Evolutionary conservation across 176 grass and related monocot genomes (phyloP).

Genomic region (Eremochloa ophiuroides): DNA sequence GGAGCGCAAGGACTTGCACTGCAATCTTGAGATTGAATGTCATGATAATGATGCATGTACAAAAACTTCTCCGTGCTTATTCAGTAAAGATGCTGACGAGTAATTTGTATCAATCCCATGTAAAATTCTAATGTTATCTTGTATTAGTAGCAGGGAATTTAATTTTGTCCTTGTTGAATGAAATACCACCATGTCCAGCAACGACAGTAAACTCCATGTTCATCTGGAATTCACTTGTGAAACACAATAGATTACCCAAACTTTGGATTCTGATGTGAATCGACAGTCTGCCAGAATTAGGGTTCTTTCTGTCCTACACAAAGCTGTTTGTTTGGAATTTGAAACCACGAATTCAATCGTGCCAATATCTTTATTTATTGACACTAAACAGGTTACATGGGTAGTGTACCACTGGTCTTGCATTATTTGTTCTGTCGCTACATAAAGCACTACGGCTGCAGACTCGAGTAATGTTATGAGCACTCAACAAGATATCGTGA

Average conservation of each 20-base stretch:
- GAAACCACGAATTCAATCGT: neutral
- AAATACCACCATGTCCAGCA: neutral
- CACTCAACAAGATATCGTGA: neutral
- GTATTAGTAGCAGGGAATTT: neutral
- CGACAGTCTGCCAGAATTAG: neutral
- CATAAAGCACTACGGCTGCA: neutral
- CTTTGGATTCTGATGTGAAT: neutral
- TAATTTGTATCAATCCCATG: neutral
- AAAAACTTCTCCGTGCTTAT: neutral
- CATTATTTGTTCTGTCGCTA: neutral
- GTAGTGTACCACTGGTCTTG: neutral
- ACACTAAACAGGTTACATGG: neutral
- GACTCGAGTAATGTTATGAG: neutral
- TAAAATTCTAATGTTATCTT: neutral
- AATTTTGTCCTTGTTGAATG: neutral
- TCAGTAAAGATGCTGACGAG: neutral
- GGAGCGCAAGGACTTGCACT: neutral
- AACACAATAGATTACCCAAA: neutral
- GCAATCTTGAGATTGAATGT: neutral
- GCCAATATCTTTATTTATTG: neutral
- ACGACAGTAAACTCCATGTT: neutral
- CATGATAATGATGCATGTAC: neutral
- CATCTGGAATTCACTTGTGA: neutral
- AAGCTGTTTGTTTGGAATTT: neutral
- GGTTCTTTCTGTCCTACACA: neutral